These are phyloP conservation scores for Megacollybia platyphylla DNA, from an alignment of 1,284 basidiomycete genomes.

Conservation along the genomic window DNA sequence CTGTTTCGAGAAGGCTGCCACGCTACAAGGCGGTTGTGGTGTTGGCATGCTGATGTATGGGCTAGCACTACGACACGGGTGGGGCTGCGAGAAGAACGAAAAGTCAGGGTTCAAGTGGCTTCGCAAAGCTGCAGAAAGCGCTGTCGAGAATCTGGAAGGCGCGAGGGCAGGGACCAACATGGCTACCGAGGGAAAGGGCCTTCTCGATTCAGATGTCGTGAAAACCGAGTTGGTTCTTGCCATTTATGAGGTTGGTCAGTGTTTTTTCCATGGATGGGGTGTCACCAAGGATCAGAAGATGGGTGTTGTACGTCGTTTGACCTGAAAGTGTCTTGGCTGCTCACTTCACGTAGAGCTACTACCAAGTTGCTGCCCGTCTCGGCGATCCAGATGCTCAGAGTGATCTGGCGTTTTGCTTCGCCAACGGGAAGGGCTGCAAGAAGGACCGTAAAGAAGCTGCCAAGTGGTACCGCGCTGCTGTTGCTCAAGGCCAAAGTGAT, in stretches of 20 bases:
- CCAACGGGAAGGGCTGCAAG: slow-evolving; percentile 82
- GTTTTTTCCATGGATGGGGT: slow-evolving; percentile 89
- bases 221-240: slow-evolving; percentile 77
- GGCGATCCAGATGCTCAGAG: slow-evolving; percentile 83
- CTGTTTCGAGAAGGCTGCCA: slow-evolving; percentile 76
- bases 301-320: slow-evolving; percentile 49
- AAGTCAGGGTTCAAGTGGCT: slow-evolving; percentile 75
- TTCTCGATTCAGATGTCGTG: slow-evolving; percentile 7
- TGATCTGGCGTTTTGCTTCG: slow-evolving; percentile 74
- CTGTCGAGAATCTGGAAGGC: slow-evolving; percentile 68
- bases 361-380: slow-evolving; percentile 69
- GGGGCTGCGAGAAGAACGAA: slow-evolving; percentile 76
- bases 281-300: slow-evolving; percentile 77
- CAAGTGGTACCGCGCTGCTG: slow-evolving; percentile 81
- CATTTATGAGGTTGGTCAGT: slow-evolving; percentile 87
- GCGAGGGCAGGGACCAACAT: slow-evolving; percentile 25
- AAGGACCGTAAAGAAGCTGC: slow-evolving; percentile 81
- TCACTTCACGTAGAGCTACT: slow-evolving; percentile 54
- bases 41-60: slow-evolving; percentile 93
- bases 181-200: slow-evolving; percentile 21
- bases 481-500: slow-evolving; percentile 65
- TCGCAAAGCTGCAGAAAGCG: slow-evolving; percentile 66
- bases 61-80: slow-evolving; percentile 77
- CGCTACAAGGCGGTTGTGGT: slow-evolving; percentile 66
- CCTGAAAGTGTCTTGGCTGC: slow-evolving; percentile 3